A percentile compares a stretch with the other conserved stretches of the same genome.
Evolutionary conservation across 2,329 filamentous ascomycete species (phyloP).

Genomic region (Cladorrhinum sp.): DNA sequence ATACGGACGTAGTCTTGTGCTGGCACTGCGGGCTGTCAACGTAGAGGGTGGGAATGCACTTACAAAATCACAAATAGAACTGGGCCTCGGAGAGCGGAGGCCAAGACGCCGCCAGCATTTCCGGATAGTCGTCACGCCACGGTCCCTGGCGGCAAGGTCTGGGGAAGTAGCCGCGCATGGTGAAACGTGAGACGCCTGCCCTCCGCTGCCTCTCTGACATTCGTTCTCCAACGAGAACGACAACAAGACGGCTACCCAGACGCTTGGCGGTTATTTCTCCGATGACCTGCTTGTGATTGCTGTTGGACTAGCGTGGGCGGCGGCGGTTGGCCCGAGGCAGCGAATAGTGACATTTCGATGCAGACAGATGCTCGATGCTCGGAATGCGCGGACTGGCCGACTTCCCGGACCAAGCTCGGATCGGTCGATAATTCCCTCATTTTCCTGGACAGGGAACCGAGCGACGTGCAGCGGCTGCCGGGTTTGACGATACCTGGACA

Average conservation of each 20-base stretch:
- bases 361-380: too few species aligned
- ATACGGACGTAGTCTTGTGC: slow-evolving; percentile 24
- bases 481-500: too few species aligned
- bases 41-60: background rate
- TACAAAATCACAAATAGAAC: background rate
- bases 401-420: background rate
- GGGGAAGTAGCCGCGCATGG: background rate
- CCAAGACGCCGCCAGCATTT: background rate
- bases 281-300: background rate
- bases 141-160: background rate
- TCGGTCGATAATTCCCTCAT: background rate
- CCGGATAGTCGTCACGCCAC: background rate
- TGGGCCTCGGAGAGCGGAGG: slow-evolving; percentile 10
- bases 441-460: too few species aligned
- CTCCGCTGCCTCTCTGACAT: background rate
- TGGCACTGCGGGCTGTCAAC: slow-evolving; percentile 17
- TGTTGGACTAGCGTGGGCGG: background rate
- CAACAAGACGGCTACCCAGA: background rate
- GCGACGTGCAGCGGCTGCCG: too few species aligned
- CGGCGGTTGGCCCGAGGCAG: background rate
- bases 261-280: background rate
- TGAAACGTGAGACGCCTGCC: background rate
- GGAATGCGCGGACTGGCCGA: background rate
- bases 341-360: background rate
- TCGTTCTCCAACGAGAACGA: background rate